Evolutionary conservation across 768 basidiomycete species (phyloP), one percentile per base, ranked within the genome.

Genomic region (Auricularia sp.): DNA sequence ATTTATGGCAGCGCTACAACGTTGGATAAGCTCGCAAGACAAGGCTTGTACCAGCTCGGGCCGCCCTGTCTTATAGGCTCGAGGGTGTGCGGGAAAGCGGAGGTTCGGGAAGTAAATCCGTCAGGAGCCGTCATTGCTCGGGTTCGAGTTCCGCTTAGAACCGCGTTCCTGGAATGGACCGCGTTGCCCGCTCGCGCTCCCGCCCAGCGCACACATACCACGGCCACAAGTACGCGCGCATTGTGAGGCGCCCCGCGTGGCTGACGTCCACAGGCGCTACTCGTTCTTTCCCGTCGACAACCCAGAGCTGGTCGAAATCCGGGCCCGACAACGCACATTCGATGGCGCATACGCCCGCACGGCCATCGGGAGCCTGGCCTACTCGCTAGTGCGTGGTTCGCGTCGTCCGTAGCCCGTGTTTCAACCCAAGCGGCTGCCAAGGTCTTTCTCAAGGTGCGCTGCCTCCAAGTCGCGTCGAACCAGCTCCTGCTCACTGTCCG

Each of bases 291-390:
- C 75, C 1, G 59, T 72, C 47, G 77, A 78, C 67, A 67, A 70
- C 10, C 70, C 74, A 44, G 74, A 78, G 63, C 75, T 61, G 62
- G 84, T 84, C 29, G 91, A 93, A 71, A 74, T 93, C 18, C 81
- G 91, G 14, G 91, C 91, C 0, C 80, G 90, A 35, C 85, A 90
- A 68, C 80, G 91, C 51, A 93, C 91, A 0, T 92, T 91, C 70
- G 83, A 92, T 62, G 91, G 90, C 16, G 89, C 91, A 14, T 93
- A 93, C 74, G 81, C 80, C 44, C 84, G 91, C 34, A 88, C 86
- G 0, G 90, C 90, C 0, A 77, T 93, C 8, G 84, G 84, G 14
- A 84, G 84, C 64, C 78, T 94, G 2, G 87, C 89, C 0, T 91
- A 88, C 70, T 81, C 88, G 1, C 73, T 92, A 63, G 81, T 89